phyloP scores from a whole-genome alignment of 129 eudicot genomes.

The Pseudognaphalium luteoalbum region DNA sequence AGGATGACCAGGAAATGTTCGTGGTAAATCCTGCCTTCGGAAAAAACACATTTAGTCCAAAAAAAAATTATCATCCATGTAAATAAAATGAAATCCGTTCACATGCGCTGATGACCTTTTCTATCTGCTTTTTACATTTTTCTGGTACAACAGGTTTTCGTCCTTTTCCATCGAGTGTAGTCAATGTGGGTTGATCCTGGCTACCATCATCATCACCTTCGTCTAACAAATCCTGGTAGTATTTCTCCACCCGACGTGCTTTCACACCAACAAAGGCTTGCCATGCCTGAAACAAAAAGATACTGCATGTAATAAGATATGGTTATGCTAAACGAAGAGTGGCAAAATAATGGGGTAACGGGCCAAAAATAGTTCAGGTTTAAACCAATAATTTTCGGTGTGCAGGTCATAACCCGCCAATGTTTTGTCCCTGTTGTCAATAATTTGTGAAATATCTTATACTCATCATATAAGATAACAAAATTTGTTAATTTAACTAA shows the following conservation, averaged over 20 bases:
- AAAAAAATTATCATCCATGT: conserved; percentile 16
- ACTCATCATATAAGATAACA: not conserved
- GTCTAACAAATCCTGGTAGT: conserved; percentile 76
- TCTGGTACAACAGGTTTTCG: conserved; percentile 48
- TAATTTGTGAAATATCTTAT: not conserved
- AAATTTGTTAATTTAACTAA: not conserved
- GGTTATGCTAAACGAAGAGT: conserved; percentile 8
- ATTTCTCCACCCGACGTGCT: conserved; percentile 75
- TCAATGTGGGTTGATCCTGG: too few species aligned
- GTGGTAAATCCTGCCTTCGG: conserved; percentile 72
- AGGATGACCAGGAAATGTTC: conserved; percentile 99
- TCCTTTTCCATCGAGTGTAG: conserved; percentile 4
- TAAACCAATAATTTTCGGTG: not conserved
- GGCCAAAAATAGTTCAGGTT: conserved; percentile 1
- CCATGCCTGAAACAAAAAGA: conserved; percentile 67
- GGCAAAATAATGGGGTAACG: not conserved
- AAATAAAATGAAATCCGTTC: conserved; percentile 43
- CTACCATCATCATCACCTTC: conserved; percentile 40
- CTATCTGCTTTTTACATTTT: conserved; percentile 87
- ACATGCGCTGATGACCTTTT: conserved; percentile 87
- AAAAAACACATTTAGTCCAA: conserved; percentile 37
- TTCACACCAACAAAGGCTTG: conserved; percentile 96
- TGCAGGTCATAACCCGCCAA: too few species aligned
- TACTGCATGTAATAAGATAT: conserved; percentile 17
- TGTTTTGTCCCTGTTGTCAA: too few species aligned